Evolutionary conservation across 2,329 filamentous ascomycete species (phyloP), one percentile per base, ranked within the genome.

Genomic region (Ophiosphaerella narmari): DNA sequence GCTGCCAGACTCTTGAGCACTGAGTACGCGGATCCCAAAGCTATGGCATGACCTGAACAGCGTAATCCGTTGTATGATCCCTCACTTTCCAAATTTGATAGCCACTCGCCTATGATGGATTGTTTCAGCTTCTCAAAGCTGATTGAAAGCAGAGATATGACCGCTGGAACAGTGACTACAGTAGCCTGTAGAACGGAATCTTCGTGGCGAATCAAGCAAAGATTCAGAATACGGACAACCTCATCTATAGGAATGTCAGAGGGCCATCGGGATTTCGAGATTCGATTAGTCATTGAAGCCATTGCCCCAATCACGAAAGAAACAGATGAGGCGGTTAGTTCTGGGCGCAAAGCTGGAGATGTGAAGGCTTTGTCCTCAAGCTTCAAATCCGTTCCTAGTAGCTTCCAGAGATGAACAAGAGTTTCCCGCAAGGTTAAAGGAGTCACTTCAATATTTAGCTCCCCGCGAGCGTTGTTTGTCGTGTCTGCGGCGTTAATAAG

Each of bases 301-400:
- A 72, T 56, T 16, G 63, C 57, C 29, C 63, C 68, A 9, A 87
- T 75, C 1, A 90, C 75, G n/a, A 75, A 77, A 58, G 83, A 81
- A 12, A 79, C 78, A 0, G 84, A 83, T 60, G 88, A 85, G 23
- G 84, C 83, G 4, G 88, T 78, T 18, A 89, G 76, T 49, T 89
- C 87, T 0, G 84, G 85, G 21, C 83, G 82, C 14, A 87, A 78
- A 55, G 72, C 66, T 29, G 71, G 66, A 12, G 74, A 75, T 7
- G 66, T 70, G 48, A 78, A 73, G 4, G 63, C 57, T 29, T 71
- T 73, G 11, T 74, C 72, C 12, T 71, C 68, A 2, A 77, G 65
- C 16, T 70, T 57, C 38, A 77, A 66, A 8, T 61, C 52, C 6
- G 60, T 47, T 8, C 66, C 57, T 9, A 75, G 59, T 1, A 72